These are phyloP conservation scores for Dipodascopsis uninucleata DNA, from an alignment of 805 yeast genomes.

Conservation along the genomic window DNA sequence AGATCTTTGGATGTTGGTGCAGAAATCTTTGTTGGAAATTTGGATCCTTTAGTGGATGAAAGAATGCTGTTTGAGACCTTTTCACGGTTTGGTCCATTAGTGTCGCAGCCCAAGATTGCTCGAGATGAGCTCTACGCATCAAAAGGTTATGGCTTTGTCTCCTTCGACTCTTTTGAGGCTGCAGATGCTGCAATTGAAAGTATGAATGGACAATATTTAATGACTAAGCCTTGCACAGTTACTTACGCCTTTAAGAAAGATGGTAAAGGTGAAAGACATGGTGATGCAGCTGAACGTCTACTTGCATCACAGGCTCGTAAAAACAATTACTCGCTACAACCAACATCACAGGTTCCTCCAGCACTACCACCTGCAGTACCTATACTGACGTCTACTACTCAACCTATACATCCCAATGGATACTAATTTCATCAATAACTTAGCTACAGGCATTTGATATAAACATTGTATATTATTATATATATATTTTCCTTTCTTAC, in stretches of 20 bases:
- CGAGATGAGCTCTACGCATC: slow-evolving; percentile 46
- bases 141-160: slow-evolving; percentile 64
- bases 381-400: too few species aligned
- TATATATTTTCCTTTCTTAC: too few species aligned
- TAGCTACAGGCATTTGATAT: too few species aligned
- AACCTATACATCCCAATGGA: too few species aligned
- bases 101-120: slow-evolving; percentile 48
- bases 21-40: slow-evolving; percentile 63
- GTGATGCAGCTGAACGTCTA: slow-evolving; percentile 71
- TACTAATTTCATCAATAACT: too few species aligned
- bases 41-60: slow-evolving; percentile 65
- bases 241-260: slow-evolving; percentile 70
- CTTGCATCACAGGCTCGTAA: slow-evolving; percentile 62
- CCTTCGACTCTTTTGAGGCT: slow-evolving; percentile 58
- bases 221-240: slow-evolving; percentile 60
- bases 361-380: too few species aligned
- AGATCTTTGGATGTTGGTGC: slow-evolving; percentile 51
- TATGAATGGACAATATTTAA: slow-evolving; percentile 64
- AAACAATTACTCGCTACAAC: slow-evolving; percentile 30
- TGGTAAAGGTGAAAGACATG: slow-evolving; percentile 59
- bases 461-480: too few species aligned
- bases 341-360: too few species aligned
- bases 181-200: slow-evolving; percentile 69
- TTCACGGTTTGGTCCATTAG: slow-evolving; percentile 62
- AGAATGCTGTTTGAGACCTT: slow-evolving; percentile 55